phyloP scores from a whole-genome alignment of 2,329 filamentous ascomycete genomes.

The Hymenoscyphus albidus region DNA sequence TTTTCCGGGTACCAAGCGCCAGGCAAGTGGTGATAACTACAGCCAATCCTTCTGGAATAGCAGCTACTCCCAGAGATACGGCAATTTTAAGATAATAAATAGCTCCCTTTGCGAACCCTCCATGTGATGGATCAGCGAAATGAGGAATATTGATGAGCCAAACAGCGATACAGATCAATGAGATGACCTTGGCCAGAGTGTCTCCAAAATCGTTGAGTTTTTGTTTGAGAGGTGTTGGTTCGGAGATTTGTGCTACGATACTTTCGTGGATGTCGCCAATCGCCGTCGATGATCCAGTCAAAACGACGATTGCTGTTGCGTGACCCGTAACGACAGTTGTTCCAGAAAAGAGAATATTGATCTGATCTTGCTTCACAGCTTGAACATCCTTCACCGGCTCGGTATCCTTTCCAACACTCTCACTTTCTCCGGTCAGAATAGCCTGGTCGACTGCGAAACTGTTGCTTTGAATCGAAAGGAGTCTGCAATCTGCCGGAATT shows the following conservation, averaged over 20 bases:
- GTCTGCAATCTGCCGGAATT: constrained; percentile 89
- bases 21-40: constrained; percentile 99
- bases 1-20: constrained; percentile 92
- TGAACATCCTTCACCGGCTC: constrained; percentile 66
- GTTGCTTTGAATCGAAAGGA: constrained; percentile 91
- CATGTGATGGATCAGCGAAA: constrained; percentile 92
- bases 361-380: constrained; percentile 94
- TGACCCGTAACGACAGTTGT: constrained; percentile 95
- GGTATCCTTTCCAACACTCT: constrained; percentile 87
- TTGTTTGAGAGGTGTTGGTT: constrained; percentile 95
- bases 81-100: constrained; percentile 99
- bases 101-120: constrained; percentile 90
- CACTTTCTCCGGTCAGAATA: constrained; percentile 94
- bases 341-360: constrained; percentile 97
- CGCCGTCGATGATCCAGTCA: constrained; percentile 85
- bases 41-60: constrained; percentile 94
- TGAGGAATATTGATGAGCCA: constrained; percentile 99
- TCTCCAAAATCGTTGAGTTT: constrained; percentile 99
- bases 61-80: constrained; percentile 94
- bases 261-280: constrained; percentile 99
- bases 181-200: constrained; percentile 94
- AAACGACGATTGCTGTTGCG: constrained; percentile 83
- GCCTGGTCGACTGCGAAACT: constrained; percentile 96
- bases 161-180: constrained; percentile 90
- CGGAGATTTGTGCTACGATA: constrained; percentile 95